phyloP scores from a whole-genome alignment of 73 alveolate genomes.

The Tetrahymena malaccensis region DNA sequence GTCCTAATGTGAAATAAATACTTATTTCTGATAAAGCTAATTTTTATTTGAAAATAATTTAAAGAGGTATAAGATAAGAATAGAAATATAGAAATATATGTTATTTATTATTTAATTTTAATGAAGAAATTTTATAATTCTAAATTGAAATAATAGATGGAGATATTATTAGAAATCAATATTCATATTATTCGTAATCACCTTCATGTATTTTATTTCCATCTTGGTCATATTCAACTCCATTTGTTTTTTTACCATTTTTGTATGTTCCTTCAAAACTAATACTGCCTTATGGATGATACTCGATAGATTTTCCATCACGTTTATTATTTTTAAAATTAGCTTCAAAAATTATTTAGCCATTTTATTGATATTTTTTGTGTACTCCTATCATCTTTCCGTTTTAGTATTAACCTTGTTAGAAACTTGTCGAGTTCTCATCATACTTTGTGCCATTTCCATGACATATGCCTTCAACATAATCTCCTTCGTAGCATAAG shows the following conservation, averaged over 20 bases:
- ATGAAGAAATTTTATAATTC: too few species aligned
- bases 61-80: too few species aligned
- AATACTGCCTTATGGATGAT: not conserved
- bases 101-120: too few species aligned
- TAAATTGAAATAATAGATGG: too few species aligned
- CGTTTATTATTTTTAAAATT: not conserved
- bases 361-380: not conserved
- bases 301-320: not conserved
- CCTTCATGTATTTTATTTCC: not conserved
- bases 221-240: not conserved
- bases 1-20: too few species aligned
- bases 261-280: not conserved
- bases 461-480: not conserved
- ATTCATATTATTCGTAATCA: not conserved
- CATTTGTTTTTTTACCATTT: not conserved
- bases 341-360: not conserved
- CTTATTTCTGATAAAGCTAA: too few species aligned
- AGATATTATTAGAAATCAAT: not conserved
- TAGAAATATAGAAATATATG: too few species aligned
- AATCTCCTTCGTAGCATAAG: not conserved
- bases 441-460: not conserved
- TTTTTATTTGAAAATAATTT: too few species aligned
- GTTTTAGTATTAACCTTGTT: not conserved
- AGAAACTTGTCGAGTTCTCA: not conserved
- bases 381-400: not conserved